phyloP scores from a whole-genome alignment of 495 filamentous ascomycete species.

The Elasticomyces elasticus region DNA sequence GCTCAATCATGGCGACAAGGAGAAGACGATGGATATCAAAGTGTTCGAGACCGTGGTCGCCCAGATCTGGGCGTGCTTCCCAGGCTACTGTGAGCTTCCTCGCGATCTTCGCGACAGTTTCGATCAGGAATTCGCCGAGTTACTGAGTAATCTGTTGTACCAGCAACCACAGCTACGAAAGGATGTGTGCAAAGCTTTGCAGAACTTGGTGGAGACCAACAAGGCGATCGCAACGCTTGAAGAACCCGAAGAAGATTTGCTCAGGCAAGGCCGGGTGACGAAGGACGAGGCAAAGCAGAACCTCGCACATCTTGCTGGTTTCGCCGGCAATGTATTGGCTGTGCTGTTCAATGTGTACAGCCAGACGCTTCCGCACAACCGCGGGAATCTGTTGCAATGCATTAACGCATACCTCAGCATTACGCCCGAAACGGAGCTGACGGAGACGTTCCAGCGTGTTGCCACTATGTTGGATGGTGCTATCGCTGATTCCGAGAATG shows the following conservation, averaged over 20 bases:
- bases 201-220: constrained; percentile 82
- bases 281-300: constrained; percentile 67
- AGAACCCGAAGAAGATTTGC: constrained; percentile 52
- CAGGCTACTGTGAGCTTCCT: constrained; percentile 88
- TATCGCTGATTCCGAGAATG: constrained; percentile 49
- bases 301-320: constrained; percentile 61
- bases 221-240: constrained; percentile 58
- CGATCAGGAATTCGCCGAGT: constrained; percentile 83
- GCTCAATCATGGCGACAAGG: constrained; percentile 61
- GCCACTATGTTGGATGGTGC: constrained; percentile 70
- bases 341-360: constrained; percentile 98
- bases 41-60: constrained; percentile 94
- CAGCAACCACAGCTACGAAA: constrained; percentile 77
- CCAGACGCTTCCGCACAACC: constrained; percentile 82
- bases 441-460: constrained; percentile 78
- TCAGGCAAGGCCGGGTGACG: constrained; percentile 61
- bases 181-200: constrained; percentile 76
- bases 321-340: constrained; percentile 78
- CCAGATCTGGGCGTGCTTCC: constrained; percentile 90
- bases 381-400: constrained; percentile 80
- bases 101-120: constrained; percentile 60
- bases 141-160: constrained; percentile 83
- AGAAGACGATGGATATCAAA: constrained; percentile 89
- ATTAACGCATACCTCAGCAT: constrained; percentile 93
- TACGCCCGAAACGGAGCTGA: constrained; percentile 53